Conservation (phyloP, 2,329 filamentous ascomycete species). For the Talaromyces albobiverticillius region DNA sequence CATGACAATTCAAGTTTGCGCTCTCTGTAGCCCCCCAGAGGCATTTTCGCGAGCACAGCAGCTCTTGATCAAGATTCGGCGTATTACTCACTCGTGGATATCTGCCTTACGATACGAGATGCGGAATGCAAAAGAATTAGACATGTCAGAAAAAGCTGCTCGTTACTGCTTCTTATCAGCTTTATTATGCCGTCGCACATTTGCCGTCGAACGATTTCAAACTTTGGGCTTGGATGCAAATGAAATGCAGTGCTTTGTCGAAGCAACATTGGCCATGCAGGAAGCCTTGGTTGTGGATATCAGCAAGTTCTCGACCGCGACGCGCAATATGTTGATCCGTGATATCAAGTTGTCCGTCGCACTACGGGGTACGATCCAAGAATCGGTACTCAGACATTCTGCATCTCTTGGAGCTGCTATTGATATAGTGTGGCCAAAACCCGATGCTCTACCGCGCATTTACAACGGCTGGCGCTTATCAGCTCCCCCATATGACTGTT, state of each 20-base stretch:
- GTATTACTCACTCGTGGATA: background rate
- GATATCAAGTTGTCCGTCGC: background rate
- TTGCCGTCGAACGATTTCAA: constrained; percentile 18
- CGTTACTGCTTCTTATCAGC: constrained; percentile 54
- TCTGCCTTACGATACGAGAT: background rate
- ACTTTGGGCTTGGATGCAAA: background rate
- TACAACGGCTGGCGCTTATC: background rate
- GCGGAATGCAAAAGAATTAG: background rate
- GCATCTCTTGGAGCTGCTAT: background rate
- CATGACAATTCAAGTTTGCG: constrained; percentile 43
- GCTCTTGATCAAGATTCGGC: background rate
- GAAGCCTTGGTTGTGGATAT: constrained; percentile 45
- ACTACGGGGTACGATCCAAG: background rate
- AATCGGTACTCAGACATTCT: background rate
- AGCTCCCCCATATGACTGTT: background rate
- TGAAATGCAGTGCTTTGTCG: constrained; percentile 31
- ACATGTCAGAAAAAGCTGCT: constrained; percentile 36
- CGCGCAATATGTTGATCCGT: background rate
- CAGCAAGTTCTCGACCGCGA: constrained; percentile 26
- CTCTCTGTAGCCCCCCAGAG: constrained; percentile 23
- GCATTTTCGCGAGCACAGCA: constrained; percentile 14
- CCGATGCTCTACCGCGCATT: background rate
- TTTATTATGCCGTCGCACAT: constrained; percentile 54
- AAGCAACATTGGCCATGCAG: constrained; percentile 45
- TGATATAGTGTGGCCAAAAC: background rate